Percentiles rank a stretch among this genome's conserved stretches.
These are phyloP conservation scores for Coprinopsis cinerea DNA, from an alignment of 768 basidiomycete species.

Conservation along the genomic window DNA sequence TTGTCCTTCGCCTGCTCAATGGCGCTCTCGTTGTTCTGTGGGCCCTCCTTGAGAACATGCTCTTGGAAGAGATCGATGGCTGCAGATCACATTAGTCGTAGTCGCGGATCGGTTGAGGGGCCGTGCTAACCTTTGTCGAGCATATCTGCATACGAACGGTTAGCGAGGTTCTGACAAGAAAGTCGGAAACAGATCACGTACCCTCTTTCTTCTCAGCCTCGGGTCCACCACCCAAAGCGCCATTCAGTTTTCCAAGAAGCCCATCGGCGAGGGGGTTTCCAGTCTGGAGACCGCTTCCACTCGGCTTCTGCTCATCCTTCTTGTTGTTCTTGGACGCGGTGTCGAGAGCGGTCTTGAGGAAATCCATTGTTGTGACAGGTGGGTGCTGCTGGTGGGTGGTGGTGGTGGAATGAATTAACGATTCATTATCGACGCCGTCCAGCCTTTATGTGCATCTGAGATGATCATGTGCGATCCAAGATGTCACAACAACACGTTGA, in stretches of 20 bases:
- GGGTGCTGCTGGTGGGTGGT: no score
- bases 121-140: constrained; percentile 18
- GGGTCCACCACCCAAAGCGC: constrained; percentile 16
- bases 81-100: constrained; percentile 1
- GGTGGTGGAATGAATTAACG: background rate
- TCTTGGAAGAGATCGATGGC: constrained; percentile 23
- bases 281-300: background rate
- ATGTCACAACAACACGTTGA: no score
- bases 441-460: no score
- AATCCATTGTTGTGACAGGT: constrained; percentile 14
- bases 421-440: no score
- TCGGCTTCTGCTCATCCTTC: constrained; percentile 4
- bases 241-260: constrained; percentile 7
- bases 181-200: background rate
- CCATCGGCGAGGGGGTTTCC: background rate
- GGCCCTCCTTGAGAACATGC: constrained; percentile 23
- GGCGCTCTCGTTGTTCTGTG: constrained; percentile 29
- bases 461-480: no score
- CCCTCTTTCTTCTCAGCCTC: constrained; percentile 15
- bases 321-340: background rate
- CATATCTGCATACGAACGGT: constrained; percentile 5
- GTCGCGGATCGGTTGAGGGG: background rate
- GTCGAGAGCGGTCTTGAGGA: constrained; percentile 10
- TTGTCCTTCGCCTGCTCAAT: constrained; percentile 31
- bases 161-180: background rate